Evolutionary conservation across 495 filamentous ascomycete species (phyloP).

Genomic region (Podospora appendiculata): DNA sequence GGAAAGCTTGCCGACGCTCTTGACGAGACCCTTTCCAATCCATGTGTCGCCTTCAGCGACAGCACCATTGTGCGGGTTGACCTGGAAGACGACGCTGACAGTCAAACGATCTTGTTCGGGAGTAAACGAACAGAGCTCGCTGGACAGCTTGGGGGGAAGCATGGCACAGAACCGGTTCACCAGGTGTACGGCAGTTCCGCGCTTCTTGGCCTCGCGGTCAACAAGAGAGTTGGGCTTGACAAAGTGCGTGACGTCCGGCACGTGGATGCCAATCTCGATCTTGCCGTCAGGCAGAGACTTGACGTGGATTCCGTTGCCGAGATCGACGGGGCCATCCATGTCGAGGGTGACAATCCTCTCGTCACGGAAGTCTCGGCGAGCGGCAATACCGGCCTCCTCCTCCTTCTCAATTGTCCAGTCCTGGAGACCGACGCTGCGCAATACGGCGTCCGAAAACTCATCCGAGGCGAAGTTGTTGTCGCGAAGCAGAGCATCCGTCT

Average conservation of each 20-base stretch:
- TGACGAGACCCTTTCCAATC: slow-evolving; percentile 90
- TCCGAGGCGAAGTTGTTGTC: slow-evolving; percentile 99
- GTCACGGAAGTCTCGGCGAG: slow-evolving; percentile 83
- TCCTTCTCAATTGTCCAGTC: slow-evolving; percentile 84
- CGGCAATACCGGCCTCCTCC: slow-evolving; percentile 62
- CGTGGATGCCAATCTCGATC: slow-evolving; percentile 92
- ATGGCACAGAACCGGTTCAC: slow-evolving; percentile 87
- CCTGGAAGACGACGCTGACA: slow-evolving; percentile 84
- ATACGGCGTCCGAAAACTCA: slow-evolving; percentile 93
- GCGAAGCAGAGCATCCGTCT: slow-evolving; percentile 91
- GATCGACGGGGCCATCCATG: slow-evolving; percentile 69
- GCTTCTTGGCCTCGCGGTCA: slow-evolving; percentile 96
- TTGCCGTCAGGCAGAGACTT: slow-evolving; percentile 72
- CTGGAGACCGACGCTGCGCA: slow-evolving; percentile 84
- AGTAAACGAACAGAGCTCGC: slow-evolving; percentile 78
- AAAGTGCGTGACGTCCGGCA: slow-evolving; percentile 93
- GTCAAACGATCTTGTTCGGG: slow-evolving; percentile 85
- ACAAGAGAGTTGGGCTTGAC: slow-evolving; percentile 94
- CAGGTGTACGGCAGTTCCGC: slow-evolving; percentile 89
- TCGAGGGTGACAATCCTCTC: slow-evolving; percentile 91
- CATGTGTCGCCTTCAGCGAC: slow-evolving; percentile 78
- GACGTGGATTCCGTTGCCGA: slow-evolving; percentile 88
- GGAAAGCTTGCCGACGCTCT: slow-evolving; percentile 76
- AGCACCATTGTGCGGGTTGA: slow-evolving; percentile 67
- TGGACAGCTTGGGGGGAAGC: slow-evolving; percentile 75